Evolutionary conservation across 2,329 filamentous ascomycete genomes (phyloP), one percentile per base, ranked within the genome.

Genomic region (Microsporum ferrugineum): DNA sequence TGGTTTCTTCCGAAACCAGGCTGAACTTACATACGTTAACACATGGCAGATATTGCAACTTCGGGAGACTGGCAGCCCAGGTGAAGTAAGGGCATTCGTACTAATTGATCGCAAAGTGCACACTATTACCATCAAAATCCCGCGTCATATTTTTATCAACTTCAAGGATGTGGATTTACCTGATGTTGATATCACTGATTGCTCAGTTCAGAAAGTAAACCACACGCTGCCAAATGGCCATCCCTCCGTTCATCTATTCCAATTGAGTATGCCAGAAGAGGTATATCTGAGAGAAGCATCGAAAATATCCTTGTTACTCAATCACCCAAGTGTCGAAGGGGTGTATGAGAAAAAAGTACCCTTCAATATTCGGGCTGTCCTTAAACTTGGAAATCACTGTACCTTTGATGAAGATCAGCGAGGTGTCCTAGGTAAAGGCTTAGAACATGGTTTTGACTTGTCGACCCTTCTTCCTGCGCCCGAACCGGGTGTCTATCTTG

Each of bases 41-140:
- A 95, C 89, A 3, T 99, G 94, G 94, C 92, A 99, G 72, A 81
- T 99, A 23, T 78, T 99, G 39, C 91, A 99, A 69, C 82, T 99
- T 17, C 84, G 87, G 67, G 82, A 88, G 27, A 92, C 90, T 0
- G 88, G 94, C 57, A 88, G 81, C 23, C 90, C 91, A 2, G 94
- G 95, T 7, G 84, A 96, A 66, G 89, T 99, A 33, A 84, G 82
- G 59, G 92, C 91, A 0, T 92, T 91, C 69, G 89, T 97, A 4
- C 79, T 99, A 62, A 97, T 99, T 65, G 94, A 96, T 70, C 86
- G 87, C 67, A 96, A 95, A 76, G 84, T 99, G 8, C 91, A 99
- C 72, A 80, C 84, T 2, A 77, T 99, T 64, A 96, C 91, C 71
- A 81, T 99, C 70, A 88, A 91, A 62, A 92, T 99, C 27, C 90